These are phyloP conservation scores for Trametes pubescens DNA, from an alignment of 1,284 basidiomycete genomes.

Conservation along the genomic window DNA sequence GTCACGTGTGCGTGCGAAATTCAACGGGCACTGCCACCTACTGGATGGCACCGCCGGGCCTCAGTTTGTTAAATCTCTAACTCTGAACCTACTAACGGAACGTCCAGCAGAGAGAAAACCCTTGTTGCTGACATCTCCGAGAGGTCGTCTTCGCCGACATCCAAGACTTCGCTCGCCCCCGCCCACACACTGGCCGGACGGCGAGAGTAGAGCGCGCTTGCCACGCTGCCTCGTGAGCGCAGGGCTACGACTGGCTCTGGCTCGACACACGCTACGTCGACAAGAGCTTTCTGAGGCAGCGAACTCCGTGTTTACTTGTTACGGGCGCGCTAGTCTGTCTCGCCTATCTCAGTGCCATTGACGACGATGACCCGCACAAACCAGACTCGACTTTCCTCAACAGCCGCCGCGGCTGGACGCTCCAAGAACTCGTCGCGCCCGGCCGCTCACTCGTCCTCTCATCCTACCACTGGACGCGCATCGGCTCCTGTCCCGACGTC, in stretches of 20 bases:
- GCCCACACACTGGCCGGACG: background rate
- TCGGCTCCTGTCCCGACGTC: background rate
- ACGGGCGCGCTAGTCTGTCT: background rate
- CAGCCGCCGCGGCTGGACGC: constrained; percentile 9
- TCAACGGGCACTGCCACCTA: too few relatives aligned
- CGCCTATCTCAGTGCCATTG: constrained; percentile 1
- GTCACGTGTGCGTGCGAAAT: too few relatives aligned
- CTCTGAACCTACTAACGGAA: too few relatives aligned
- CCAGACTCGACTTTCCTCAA: background rate
- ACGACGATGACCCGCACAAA: background rate
- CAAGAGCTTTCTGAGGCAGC: constrained; percentile 8
- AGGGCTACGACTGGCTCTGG: constrained; percentile 5
- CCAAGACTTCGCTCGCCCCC: background rate
- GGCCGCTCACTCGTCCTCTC: background rate
- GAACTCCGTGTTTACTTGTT: constrained; percentile 7
- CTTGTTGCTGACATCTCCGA: too few relatives aligned
- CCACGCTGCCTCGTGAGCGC: background rate
- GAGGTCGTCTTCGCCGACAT: constrained; percentile 4
- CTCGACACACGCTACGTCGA: constrained; percentile 9
- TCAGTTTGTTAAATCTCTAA: too few relatives aligned
- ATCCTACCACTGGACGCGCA: background rate
- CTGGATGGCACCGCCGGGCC: too few relatives aligned
- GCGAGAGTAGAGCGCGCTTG: background rate
- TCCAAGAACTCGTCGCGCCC: constrained; percentile 7
- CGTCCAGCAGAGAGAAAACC: too few relatives aligned